A percentile compares a stretch with the other conserved stretches of the same genome.
Evolutionary conservation across 495 filamentous ascomycete species (phyloP).

Genomic region (Sabuloglossum arenarium): DNA sequence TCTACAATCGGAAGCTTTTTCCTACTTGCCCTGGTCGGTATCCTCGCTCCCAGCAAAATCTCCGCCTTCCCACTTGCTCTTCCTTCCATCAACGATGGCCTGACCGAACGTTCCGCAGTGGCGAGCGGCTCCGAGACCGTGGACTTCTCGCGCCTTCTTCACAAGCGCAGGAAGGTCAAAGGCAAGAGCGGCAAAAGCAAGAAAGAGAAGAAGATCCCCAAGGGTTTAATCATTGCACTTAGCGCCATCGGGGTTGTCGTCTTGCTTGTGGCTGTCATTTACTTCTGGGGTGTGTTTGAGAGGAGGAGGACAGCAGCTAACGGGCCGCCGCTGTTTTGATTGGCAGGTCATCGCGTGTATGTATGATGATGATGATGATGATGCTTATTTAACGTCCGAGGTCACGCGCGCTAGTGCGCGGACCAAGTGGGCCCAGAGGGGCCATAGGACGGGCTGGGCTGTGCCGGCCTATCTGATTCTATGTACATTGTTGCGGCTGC

Average conservation of each 20-base stretch:
- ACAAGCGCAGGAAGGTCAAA: neutral
- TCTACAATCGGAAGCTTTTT: neutral
- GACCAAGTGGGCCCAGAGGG: no score
- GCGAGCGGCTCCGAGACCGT: neutral
- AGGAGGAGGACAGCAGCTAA: neutral
- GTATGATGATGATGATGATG: no score
- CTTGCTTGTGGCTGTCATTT: neutral
- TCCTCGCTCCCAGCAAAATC: neutral
- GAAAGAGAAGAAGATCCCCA: neutral
- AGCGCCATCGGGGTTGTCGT: neutral
- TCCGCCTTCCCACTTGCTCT: neutral
- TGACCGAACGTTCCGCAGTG: neutral
- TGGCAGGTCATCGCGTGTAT: no score
- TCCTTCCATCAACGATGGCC: neutral
- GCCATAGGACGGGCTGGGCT: no score
- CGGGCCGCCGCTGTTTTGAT: no score
- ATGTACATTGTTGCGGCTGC: no score
- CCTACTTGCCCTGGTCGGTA: neutral
- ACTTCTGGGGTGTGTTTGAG: neutral
- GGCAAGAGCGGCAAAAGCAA: neutral
- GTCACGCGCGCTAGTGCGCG: no score
- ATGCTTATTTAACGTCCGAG: no score
- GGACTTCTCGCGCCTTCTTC: neutral
- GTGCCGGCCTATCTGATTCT: no score
- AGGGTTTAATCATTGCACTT: neutral